Evolutionary conservation across 1,284 basidiomycete species (phyloP).

Genomic region (Irpex sp.): DNA sequence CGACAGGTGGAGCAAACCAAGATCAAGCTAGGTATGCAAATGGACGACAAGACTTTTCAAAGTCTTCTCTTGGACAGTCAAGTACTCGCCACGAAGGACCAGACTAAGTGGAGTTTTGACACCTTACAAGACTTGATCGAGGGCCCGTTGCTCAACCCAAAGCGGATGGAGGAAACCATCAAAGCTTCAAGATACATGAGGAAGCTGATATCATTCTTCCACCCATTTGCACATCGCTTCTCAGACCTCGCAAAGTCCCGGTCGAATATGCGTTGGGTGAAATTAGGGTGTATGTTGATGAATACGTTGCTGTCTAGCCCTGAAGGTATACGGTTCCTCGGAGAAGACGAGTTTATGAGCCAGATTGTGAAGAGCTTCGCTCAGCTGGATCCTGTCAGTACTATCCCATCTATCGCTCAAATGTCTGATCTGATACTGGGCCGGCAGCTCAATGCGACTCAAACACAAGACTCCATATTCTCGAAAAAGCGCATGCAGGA

Average conservation of each 20-base stretch:
- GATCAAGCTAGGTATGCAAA: slow-evolving; percentile 84
- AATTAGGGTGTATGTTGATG: slow-evolving; percentile 76
- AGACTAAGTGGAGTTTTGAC: slow-evolving; percentile 91
- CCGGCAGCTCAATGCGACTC: slow-evolving; percentile 57
- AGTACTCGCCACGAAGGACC: slow-evolving; percentile 85
- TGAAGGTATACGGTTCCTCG: slow-evolving; percentile 82
- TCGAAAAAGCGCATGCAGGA: slow-evolving; percentile 79
- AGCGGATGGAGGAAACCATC: slow-evolving; percentile 94
- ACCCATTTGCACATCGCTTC: slow-evolving; percentile 85
- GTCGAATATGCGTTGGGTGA: slow-evolving; percentile 80
- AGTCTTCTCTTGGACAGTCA: slow-evolving; percentile 79
- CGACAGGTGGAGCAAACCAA: slow-evolving; percentile 88
- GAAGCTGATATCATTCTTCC: slow-evolving; percentile 87
- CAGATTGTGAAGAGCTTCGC: slow-evolving; percentile 88
- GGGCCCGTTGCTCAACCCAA: slow-evolving; percentile 87
- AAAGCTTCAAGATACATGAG: slow-evolving; percentile 86
- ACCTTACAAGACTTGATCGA: slow-evolving; percentile 86
- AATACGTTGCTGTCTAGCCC: slow-evolving; percentile 78
- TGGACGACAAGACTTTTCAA: slow-evolving; percentile 91
- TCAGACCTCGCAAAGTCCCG: slow-evolving; percentile 57
- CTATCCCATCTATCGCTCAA: slow-evolving; percentile 5
- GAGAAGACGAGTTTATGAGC: slow-evolving; percentile 82
- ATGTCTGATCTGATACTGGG: background rate
- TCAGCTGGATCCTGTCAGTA: slow-evolving; percentile 83
- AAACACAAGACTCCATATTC: slow-evolving; percentile 77